A percentile compares a stretch with the other conserved stretches of the same genome.
Evolutionary conservation across 306 rosid genomes (phyloP).

Genomic region (Fragaria vesca): DNA sequence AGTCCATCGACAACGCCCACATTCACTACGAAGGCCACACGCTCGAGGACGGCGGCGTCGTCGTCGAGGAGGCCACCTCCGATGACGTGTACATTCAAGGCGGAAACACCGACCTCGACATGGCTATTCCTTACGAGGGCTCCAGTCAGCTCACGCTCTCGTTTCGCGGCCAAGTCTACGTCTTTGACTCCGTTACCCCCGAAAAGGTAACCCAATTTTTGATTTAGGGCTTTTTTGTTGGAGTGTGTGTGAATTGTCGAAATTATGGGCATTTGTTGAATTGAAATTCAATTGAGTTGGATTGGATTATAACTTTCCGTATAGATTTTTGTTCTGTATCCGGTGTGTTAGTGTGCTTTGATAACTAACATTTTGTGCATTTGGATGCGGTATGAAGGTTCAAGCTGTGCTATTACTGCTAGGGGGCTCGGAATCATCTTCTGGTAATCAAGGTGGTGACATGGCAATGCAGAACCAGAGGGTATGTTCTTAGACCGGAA

Average conservation of each 20-base stretch:
- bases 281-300: background rate
- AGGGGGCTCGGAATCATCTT: slow-evolving; percentile 72
- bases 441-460: slow-evolving; percentile 54
- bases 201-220: slow-evolving; percentile 46
- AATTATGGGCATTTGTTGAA: background rate
- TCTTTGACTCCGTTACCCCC: slow-evolving; percentile 82
- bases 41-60: slow-evolving; percentile 50
- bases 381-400: slow-evolving; percentile 49
- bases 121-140: slow-evolving; percentile 50
- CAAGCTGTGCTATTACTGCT: slow-evolving; percentile 79
- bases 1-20: slow-evolving; percentile 52
- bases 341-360: background rate
- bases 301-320: background rate
- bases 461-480: slow-evolving; percentile 48
- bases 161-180: slow-evolving; percentile 90
- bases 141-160: slow-evolving; percentile 88
- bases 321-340: background rate
- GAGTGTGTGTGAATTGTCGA: background rate
- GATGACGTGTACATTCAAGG: slow-evolving; percentile 46
- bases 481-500: slow-evolving; percentile 43
- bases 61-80: slow-evolving; percentile 47
- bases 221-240: slow-evolving; percentile 15
- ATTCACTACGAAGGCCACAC: slow-evolving; percentile 54
- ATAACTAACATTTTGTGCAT: background rate
- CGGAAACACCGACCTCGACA: slow-evolving; percentile 38